A percentile compares a stretch with the other conserved stretches of the same genome.
These are phyloP conservation scores for Dactylellina sp. DNA, from an alignment of 2,329 filamentous ascomycete genomes.

Conservation along the genomic window DNA sequence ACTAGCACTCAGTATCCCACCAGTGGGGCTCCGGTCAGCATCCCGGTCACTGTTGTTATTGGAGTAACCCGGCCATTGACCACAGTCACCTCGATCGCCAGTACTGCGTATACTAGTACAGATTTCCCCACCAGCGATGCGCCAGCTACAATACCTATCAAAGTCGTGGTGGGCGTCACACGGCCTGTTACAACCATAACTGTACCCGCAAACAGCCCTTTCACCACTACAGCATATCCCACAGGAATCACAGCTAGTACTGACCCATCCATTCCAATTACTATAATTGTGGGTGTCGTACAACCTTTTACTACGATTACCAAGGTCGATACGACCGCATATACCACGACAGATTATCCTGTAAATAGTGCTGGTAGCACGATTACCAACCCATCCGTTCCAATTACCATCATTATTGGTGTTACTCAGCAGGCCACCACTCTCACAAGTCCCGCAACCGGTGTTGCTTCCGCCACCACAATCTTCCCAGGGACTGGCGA, in stretches of 20 bases:
- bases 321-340: neutral
- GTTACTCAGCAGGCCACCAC: too few relatives aligned
- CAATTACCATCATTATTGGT: neutral
- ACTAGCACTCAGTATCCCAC: too few relatives aligned
- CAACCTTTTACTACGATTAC: conserved; percentile 4
- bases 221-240: neutral
- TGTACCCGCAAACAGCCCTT: neutral
- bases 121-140: neutral
- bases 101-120: neutral
- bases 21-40: too few relatives aligned
- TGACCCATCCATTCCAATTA: neutral
- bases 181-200: neutral
- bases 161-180: too few relatives aligned
- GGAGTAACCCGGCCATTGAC: neutral
- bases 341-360: neutral
- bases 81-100: neutral
- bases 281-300: neutral
- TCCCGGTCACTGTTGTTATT: too few relatives aligned
- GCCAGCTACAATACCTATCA: neutral
- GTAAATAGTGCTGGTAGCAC: neutral
- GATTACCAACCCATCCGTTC: neutral
- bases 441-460: too few relatives aligned
- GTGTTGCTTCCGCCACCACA: too few relatives aligned
- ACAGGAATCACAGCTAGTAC: neutral
- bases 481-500: neutral